Conservation (phyloP, 2,329 filamentous ascomycete species). For the Claviceps digitariae region DNA sequence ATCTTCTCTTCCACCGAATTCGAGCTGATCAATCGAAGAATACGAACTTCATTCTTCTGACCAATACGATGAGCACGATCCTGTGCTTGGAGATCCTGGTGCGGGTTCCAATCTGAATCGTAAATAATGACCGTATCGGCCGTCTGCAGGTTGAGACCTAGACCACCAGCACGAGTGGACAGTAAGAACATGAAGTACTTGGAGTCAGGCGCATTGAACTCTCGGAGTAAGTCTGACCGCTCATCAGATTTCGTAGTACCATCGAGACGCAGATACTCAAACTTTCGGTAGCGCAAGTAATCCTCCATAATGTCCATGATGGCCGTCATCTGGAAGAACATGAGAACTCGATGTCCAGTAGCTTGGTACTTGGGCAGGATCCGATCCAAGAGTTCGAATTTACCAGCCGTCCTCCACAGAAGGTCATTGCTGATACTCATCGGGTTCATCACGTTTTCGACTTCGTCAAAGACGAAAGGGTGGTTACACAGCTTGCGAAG, state of each 20-base stretch:
- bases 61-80: constrained; percentile 99
- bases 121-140: constrained; percentile 99
- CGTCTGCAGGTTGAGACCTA: constrained; percentile 92
- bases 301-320: constrained; percentile 99
- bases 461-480: constrained; percentile 95
- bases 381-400: constrained; percentile 90
- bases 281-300: constrained; percentile 70
- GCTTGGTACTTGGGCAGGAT: constrained; percentile 85
- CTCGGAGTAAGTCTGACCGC: constrained; percentile 73
- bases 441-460: constrained; percentile 97
- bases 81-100: constrained; percentile 96
- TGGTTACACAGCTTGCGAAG: constrained; percentile 97
- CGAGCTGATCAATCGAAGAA: constrained; percentile 86
- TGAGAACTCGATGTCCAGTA: constrained; percentile 86
- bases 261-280: constrained; percentile 83
- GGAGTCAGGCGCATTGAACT: constrained; percentile 82
- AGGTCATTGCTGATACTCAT: constrained; percentile 77
- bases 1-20: constrained; percentile 99
- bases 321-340: constrained; percentile 99
- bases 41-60: constrained; percentile 98
- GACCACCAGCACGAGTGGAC: constrained; percentile 95
- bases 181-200: constrained; percentile 96
- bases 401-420: constrained; percentile 89
- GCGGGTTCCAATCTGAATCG: constrained; percentile 98
- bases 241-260: constrained; percentile 97